Percentiles rank a stretch among this genome's conserved stretches.
phyloP scores from a whole-genome alignment of 73 alveolate genomes.

The Paramecium pentaurelia region DNA sequence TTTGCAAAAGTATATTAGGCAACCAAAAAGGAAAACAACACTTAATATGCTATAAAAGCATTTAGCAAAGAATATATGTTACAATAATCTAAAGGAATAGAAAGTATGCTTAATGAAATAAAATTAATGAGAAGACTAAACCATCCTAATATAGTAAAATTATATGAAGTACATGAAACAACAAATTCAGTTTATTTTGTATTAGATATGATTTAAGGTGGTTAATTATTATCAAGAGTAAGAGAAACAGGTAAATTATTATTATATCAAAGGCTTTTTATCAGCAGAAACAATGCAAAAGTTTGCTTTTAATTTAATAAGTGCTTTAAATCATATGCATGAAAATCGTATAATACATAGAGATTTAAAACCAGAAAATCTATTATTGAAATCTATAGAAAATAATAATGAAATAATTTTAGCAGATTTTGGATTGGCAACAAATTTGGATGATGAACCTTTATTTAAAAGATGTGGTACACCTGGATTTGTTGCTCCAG shows the following conservation, averaged over 20 bases:
- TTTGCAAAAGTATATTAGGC: conserved; percentile 71
- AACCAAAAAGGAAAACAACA: conserved; percentile 44
- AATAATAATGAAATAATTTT: conserved; percentile 28
- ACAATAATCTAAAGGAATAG: conserved; percentile 31
- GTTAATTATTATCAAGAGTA: conserved; percentile 66
- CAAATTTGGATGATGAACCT: not conserved
- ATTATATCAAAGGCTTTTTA: not conserved
- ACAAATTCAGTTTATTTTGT: conserved; percentile 58
- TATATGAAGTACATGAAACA: conserved; percentile 66
- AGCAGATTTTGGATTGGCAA: conserved; percentile 61
- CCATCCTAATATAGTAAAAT: conserved; percentile 67
- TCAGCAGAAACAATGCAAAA: not conserved
- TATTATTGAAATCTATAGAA: conserved; percentile 62
- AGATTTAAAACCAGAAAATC: conserved; percentile 90
- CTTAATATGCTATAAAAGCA: conserved; percentile 66
- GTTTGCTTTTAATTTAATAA: conserved; percentile 49
- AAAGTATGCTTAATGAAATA: conserved; percentile 65
- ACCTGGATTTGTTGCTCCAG: conserved; percentile 65
- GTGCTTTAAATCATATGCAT: conserved; percentile 82
- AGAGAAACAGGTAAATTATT: not conserved
- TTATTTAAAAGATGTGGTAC: conserved; percentile 60
- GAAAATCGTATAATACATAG: conserved; percentile 78
- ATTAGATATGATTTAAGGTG: conserved; percentile 66
- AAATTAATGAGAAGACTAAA: conserved; percentile 62
- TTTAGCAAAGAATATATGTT: conserved; percentile 40